Percentiles rank a stretch among this genome's conserved stretches.
phyloP scores from a whole-genome alignment of 495 filamentous ascomycete species.

The Podospora tetraspora region DNA sequence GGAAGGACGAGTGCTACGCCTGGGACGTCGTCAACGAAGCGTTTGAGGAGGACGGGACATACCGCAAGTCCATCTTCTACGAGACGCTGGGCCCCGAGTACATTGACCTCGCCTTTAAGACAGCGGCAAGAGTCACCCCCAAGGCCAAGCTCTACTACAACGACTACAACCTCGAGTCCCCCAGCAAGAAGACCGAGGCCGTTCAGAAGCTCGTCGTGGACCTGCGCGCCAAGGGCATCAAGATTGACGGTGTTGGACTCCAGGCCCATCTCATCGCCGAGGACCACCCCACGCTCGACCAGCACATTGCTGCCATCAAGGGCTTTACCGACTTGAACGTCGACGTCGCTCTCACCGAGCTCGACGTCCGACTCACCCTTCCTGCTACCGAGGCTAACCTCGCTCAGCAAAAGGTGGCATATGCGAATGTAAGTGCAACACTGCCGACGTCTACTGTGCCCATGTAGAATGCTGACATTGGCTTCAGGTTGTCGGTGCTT shows the following conservation, averaged over 20 bases:
- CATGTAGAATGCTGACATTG: slow-evolving; percentile 7
- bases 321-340: slow-evolving; percentile 46
- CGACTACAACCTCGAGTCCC: slow-evolving; percentile 60
- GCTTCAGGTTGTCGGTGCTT: slow-evolving; percentile 45
- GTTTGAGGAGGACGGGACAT: slow-evolving; percentile 56
- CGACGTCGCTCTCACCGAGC: slow-evolving; percentile 56
- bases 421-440: slow-evolving; percentile 33
- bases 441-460: neutral
- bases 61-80: slow-evolving; percentile 50
- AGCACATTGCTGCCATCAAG: slow-evolving; percentile 42
- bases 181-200: slow-evolving; percentile 26
- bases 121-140: slow-evolving; percentile 47
- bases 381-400: slow-evolving; percentile 44
- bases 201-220: slow-evolving; percentile 49
- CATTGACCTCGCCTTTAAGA: slow-evolving; percentile 50
- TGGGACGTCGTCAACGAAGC: slow-evolving; percentile 63
- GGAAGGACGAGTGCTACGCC: slow-evolving; percentile 46
- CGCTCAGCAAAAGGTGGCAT: slow-evolving; percentile 53
- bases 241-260: slow-evolving; percentile 60
- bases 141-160: slow-evolving; percentile 61
- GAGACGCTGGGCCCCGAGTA: slow-evolving; percentile 51
- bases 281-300: slow-evolving; percentile 39
- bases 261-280: slow-evolving; percentile 57
- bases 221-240: slow-evolving; percentile 45
- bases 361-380: slow-evolving; percentile 51